Evolutionary conservation across 345 rosid species (phyloP).

Genomic region (Ailanthus altissimus): DNA sequence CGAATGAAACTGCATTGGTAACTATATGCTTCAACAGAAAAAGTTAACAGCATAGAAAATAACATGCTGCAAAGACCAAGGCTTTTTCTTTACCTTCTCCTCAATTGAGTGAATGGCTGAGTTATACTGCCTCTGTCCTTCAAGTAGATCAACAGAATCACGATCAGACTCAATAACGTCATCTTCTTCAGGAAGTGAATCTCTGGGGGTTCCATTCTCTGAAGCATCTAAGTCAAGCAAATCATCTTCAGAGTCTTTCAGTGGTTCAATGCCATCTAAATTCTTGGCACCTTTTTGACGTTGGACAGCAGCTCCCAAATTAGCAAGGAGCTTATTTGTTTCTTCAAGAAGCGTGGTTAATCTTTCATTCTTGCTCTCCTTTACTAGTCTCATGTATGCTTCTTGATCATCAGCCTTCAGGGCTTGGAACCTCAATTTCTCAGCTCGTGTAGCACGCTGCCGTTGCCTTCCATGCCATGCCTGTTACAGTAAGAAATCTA

Average conservation of each 20-base stretch:
- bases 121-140: constrained; percentile 98
- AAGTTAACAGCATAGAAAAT: background rate
- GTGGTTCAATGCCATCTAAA: constrained; percentile 66
- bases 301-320: constrained; percentile 98
- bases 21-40: background rate
- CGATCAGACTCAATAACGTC: constrained; percentile 71
- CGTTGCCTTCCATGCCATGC: constrained; percentile 99
- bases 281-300: constrained; percentile 87
- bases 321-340: constrained; percentile 92
- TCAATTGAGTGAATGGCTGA: constrained; percentile 93
- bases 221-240: constrained; percentile 69
- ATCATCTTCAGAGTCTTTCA: constrained; percentile 69
- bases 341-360: constrained; percentile 88
- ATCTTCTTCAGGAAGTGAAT: constrained; percentile 70
- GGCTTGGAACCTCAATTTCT: constrained; percentile 94
- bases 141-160: constrained; percentile 78
- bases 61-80: constrained; percentile 11
- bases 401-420: constrained; percentile 98
- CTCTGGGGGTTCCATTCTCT: constrained; percentile 64
- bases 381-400: constrained; percentile 93
- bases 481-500: constrained; percentile 38
- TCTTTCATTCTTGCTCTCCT: constrained; percentile 97
- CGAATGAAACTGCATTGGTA: background rate
- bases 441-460: constrained; percentile 97
- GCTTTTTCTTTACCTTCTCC: constrained; percentile 65